Percentiles rank a stretch among this genome's conserved stretches.
phyloP scores from a whole-genome alignment of 2,329 filamentous ascomycete genomes.

The Xylaria hypoxylon region DNA sequence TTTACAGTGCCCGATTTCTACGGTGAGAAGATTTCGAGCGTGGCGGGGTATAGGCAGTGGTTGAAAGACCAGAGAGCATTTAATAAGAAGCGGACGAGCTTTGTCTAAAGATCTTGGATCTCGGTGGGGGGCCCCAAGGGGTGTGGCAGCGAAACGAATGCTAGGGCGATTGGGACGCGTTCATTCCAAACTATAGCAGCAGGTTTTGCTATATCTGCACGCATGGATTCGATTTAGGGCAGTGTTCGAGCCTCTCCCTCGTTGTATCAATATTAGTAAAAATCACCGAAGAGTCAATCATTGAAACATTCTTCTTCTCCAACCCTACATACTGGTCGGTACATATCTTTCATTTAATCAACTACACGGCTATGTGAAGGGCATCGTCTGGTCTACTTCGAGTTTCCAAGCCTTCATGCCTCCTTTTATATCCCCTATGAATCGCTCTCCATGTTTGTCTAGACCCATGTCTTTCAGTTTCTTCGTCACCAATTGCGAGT shows the following conservation, averaged over 20 bases:
- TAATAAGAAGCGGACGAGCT: slow-evolving; percentile 85
- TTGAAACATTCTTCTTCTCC: slow-evolving; percentile 42
- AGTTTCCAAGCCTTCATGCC: slow-evolving; percentile 80
- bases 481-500: slow-evolving; percentile 77
- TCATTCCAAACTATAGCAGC: slow-evolving; percentile 29
- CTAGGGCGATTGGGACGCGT: slow-evolving; percentile 9
- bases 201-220: slow-evolving; percentile 30
- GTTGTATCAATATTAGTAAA: slow-evolving; percentile 46
- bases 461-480: slow-evolving; percentile 73
- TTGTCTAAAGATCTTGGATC: slow-evolving; percentile 58
- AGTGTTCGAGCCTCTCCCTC: slow-evolving; percentile 50
- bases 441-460: slow-evolving; percentile 63
- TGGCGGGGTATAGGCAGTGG: slow-evolving; percentile 92
- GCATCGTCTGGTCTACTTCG: slow-evolving; percentile 70
- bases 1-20: slow-evolving; percentile 89
- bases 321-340: neutral
- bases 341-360: slow-evolving; percentile 9
- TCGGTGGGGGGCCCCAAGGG: neutral
- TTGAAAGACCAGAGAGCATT: slow-evolving; percentile 97
- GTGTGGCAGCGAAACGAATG: neutral
- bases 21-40: slow-evolving; percentile 96
- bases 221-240: slow-evolving; percentile 36
- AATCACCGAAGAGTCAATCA: slow-evolving; percentile 45
- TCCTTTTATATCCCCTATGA: slow-evolving; percentile 77
- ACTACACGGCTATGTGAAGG: slow-evolving; percentile 58